Evolutionary conservation across 2,329 filamentous ascomycete genomes (phyloP), one percentile per base, ranked within the genome.

Genomic region (Venturia oleaginea): DNA sequence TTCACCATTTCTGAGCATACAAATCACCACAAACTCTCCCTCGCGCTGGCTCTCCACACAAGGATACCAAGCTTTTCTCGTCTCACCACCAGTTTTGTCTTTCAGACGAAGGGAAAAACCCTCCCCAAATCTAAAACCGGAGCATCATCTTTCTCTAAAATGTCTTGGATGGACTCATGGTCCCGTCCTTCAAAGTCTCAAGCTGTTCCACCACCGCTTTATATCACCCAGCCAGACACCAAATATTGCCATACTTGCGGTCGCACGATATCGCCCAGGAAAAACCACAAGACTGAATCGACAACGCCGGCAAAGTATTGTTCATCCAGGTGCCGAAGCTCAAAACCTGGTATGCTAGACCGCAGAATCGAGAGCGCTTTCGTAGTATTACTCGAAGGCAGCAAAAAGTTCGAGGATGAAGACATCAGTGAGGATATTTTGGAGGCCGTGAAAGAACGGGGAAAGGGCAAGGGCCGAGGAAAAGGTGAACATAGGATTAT

Each of bases 181-280:
- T 78, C 76, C 2, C 74, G 77, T 15, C 76, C 76, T 1, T 72
- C 71, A 43, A 78, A 79, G 67, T 71, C 72, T 55, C 70, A 74
- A 40, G 70, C 76, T 40, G 75, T 74, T 1, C 83, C 83, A 13
- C 79, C 81, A 11, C 84, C 83, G 0, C 79, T 80, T 60, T 86
- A 86, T 68, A 75, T 86, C 32, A 70, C 76, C 2, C 77, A 78
- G 54, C 80, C 82, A 59, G 71, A 75, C 32, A 80, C 79, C 0
- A 79, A 80, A 0, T 86, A 86, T 70, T 85, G 83, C 68, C 79
- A 80, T 66, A 79, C 80, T 15, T 86, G 83, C 67, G 83, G 84
- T 0, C 76, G 83, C 48, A 77, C 83, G 2, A 84, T 85, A 46
- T 78, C 70, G 46, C 64, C 67, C 11, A 72, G 73, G 27, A 76